Evolutionary conservation across 2,329 filamentous ascomycete species (phyloP), one percentile per base, ranked within the genome.

Genomic region (Cytospora schulzeri): DNA sequence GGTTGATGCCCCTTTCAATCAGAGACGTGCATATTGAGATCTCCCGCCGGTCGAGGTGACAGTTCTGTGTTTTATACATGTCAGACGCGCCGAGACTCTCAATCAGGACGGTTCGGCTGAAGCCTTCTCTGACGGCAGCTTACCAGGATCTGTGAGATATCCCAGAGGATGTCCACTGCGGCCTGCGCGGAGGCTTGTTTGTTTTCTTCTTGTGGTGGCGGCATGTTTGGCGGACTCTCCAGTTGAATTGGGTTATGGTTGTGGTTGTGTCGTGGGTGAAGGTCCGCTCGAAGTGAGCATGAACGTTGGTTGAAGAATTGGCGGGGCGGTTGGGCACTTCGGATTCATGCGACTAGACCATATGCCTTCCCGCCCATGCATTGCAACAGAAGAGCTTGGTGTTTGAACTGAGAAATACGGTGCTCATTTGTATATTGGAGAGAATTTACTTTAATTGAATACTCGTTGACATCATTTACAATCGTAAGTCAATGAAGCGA

Each of bases 1-100:
- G 95, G 74, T 97, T 97, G 33, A 98, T 92, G 17, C 95, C 95
- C 73, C 97, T 97, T 78, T 99, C 95, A 71, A 99, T 96, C 76
- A 99, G 85, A 61, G 93, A 97, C 66, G 98, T 94, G 77, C 95
- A 99, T 68, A 97, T 91, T 3, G 93, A 97, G 22, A 99, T 83
- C 24, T 93, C 93, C 61, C 93, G 90, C 35, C 94, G 88, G 76
- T 97, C 93, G 54, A 99, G 88, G 69, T 96, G 87, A 67, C 94
- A 97, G 79, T 98, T 97, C 94, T 98, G 68, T 56, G 22, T 12
- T 41, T 17, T 41, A 57, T 58, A 50, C 33, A 38, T 52, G 45
- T 52, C 38, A 54, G 45, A 53, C 57, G 51, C 26, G 52, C 45
- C 63, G 29, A 4, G n/a, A 17, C 19, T 9, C 11, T 9, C 22